These are phyloP conservation scores for Umbelopsis ramanniana DNA, from an alignment of 192 early-diverging fungal genomes.

Conservation along the genomic window DNA sequence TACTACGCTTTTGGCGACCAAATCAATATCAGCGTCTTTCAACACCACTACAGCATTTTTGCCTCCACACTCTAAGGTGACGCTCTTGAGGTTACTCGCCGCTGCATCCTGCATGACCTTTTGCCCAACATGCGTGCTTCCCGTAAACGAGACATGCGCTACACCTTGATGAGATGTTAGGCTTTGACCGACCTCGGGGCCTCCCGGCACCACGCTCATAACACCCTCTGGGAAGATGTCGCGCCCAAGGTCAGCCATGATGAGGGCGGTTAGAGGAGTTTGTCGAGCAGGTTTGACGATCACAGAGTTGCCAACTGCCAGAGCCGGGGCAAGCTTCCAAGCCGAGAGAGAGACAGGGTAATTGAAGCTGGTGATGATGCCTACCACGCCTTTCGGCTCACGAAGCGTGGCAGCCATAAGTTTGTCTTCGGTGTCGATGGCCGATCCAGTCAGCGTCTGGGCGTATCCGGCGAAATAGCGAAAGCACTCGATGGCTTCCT, in stretches of 20 bases:
- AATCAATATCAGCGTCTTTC: constrained; percentile 54
- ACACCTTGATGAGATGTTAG: constrained; percentile 49
- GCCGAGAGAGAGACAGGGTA: constrained; percentile 64
- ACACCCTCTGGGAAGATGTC: constrained; percentile 53
- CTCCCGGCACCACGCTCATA: constrained; percentile 58
- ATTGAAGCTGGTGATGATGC: constrained; percentile 74
- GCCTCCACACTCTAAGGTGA: constrained; percentile 63
- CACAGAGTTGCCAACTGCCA: constrained; percentile 70
- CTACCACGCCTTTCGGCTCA: constrained; percentile 72
- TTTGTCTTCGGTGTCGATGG: constrained; percentile 38
- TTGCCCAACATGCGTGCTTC: constrained; percentile 56
- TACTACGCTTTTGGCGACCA: constrained; percentile 45
- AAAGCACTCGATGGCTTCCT: constrained; percentile 63
- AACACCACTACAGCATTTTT: constrained; percentile 61
- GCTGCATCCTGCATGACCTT: constrained; percentile 54
- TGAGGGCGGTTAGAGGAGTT: constrained; percentile 60
- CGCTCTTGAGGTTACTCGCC: constrained; percentile 42
- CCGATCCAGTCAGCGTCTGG: constrained; percentile 56
- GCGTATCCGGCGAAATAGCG: constrained; percentile 76
- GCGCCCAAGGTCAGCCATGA: constrained; percentile 51
- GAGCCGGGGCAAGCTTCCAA: constrained; percentile 80
- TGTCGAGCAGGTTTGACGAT: constrained; percentile 64
- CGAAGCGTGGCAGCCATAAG: constrained; percentile 49
- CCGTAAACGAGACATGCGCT: constrained; percentile 61
- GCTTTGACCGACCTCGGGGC: constrained; percentile 46